Evolutionary conservation across 2,329 filamentous ascomycete species (phyloP), one percentile per base, ranked within the genome.

Genomic region (Monosporascus sp.): DNA sequence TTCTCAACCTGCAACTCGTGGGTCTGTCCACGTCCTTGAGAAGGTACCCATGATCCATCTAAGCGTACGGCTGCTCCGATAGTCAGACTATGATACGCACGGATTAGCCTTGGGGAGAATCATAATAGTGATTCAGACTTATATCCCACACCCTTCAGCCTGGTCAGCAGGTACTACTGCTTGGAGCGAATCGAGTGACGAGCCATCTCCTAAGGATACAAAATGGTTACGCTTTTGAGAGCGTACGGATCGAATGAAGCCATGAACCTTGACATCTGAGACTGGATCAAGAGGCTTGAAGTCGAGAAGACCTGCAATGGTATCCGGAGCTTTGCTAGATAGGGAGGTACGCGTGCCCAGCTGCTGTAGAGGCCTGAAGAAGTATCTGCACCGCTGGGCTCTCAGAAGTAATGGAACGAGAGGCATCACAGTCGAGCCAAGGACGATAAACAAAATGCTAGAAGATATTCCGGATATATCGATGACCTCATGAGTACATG

Each of bases 181-280:
- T 74, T 99, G 94, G 52, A 97, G 70, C 28, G 89, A 78, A 57
- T 86, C 78, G 60, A 89, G 77, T 43, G 88, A 91, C 14, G 91
- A 95, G 45, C 94, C 94, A 76, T 99, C 94, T 11, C 87, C 87
- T 50, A 97, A 78, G 55, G 91, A 83, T 50, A 92, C 87, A 73
- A 99, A 97, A 5, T 88, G 86, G 55, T 88, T 78, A 22, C 81
- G 81, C 69, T 97, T 96, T 76, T 95, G 91, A 69, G 90, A 89
- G 57, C 93, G 82, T 55, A 96, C 86, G 4, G 90, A 93, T 58
- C 89, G 84, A 52, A 97, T 80, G 74, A 88, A 93, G 56, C 92
- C 93, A 67, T 88, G 81, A 61, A 96, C 76, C 53, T 79, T 78
- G 48, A 87, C 76, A 62, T 78, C 69, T n/a, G 70, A 60, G 41